These are phyloP conservation scores for Gypsophila paniculata DNA, from an alignment of 179 eudicot genomes.

Conservation along the genomic window DNA sequence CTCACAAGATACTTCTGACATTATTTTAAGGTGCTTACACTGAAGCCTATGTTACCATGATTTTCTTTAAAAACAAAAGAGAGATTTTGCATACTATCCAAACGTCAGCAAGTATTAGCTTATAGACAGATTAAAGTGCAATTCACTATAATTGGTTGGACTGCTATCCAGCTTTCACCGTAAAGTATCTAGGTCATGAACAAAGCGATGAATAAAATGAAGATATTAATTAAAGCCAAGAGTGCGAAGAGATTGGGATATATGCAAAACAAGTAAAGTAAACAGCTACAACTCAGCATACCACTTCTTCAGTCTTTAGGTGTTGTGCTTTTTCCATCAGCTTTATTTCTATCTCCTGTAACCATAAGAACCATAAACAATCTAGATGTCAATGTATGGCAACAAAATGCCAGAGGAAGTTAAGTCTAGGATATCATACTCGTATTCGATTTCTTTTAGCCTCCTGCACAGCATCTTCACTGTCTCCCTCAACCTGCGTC, in stretches of 20 bases:
- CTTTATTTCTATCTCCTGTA: constrained; percentile 86
- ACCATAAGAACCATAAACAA: constrained; percentile 11
- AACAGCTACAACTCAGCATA: constrained; percentile 24
- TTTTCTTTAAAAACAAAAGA: neutral
- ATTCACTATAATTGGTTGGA: neutral
- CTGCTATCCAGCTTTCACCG: neutral
- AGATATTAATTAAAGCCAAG: constrained; percentile 3
- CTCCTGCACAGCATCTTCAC: constrained; percentile 85
- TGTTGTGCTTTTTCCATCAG: constrained; percentile 71
- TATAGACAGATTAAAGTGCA: neutral
- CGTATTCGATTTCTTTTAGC: constrained; percentile 73
- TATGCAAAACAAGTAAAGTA: neutral
- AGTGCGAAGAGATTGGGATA: neutral
- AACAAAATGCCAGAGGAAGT: constrained; percentile 6
- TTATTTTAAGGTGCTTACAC: neutral
- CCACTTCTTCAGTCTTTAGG: constrained; percentile 67
- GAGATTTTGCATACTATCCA: neutral
- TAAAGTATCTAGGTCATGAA: neutral
- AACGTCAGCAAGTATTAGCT: neutral
- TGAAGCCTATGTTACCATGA: neutral
- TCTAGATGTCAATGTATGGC: neutral
- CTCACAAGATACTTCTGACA: constrained; percentile 8
- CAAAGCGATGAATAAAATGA: neutral
- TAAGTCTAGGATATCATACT: constrained; percentile 37
- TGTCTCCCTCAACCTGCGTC: constrained; percentile 81